Base-by-base conservation (phyloP, 768 basidiomycete genomes). In the Suillus tomentosus region DNA sequence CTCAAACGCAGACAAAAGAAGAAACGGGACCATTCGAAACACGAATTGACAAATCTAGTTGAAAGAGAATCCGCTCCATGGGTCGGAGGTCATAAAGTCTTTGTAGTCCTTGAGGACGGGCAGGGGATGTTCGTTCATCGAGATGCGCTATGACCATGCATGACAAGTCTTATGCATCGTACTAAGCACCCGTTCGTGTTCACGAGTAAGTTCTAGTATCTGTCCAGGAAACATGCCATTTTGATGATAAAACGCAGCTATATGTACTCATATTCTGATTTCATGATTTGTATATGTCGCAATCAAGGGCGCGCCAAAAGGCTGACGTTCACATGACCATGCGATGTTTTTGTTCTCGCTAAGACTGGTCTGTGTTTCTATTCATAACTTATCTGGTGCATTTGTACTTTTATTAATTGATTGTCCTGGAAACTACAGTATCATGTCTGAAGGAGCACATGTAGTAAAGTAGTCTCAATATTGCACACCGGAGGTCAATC, bases 21-120 rank as follows among this genome's bases (percentile, higher is more conserved):
- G 51, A 54, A 45, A 53, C 48, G 17, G 43, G 31, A 45, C 11
- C 51, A 66, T 56, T 54, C 37, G 50, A 62, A 27, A 31, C 15
- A 31, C 24, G 60, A 54, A 56, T 53, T 19, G 56, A 48, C 55
- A 15, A 62, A 57, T 19, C 61, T 64, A 22, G 65, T 62, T 36
- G 60, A 60, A n/a, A 42, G 60, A 22, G 70, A 66, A n/a, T 60
- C 67, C n/a, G 60, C 65, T 6, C 73, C 71, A 45, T 79, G 77
- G 78, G 65, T 75, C 14, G 53, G 67, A 24, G 73, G 70, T 3
- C 73, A 71, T 47, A 62, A 67, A 57, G 68, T 75, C 48, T 65
- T 77, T 14, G 68, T 65, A 7, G 51, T 69, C 9, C 69, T 74
- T 45, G 64, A 73, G 27, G 75, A 76, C 27, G 76, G 78, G 11